Evolutionary conservation across 2,329 filamentous ascomycete species (phyloP), one percentile per base, ranked within the genome.

Genomic region (Arthrocladium fulminans): DNA sequence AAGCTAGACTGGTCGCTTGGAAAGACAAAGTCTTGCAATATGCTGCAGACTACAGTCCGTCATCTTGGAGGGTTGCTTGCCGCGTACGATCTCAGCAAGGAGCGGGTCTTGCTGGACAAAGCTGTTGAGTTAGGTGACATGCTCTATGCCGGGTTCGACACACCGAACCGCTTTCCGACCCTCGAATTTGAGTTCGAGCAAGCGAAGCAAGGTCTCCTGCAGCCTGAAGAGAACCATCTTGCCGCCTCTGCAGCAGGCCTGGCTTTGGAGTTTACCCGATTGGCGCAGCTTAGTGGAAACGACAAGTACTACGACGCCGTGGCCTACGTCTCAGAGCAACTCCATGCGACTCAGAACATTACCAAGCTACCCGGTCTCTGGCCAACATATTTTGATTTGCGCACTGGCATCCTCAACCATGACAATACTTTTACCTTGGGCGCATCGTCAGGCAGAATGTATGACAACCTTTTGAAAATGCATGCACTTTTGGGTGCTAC

Each of bases 401-500:
- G 30, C 22, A 37, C 34, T 24, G 22, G 15, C 13, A 29, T 32
- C 22, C 53, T 54, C 15, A 51, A 51, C 13, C 49, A 55, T 4
- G 55, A 60, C 30, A 52, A 57, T 30, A 61, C 65, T 13, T 80
- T 73, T 56, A 73, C 73, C 0, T 65, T 79, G 50, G 75, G 76
- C 10, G 73, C 68, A 12, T 71, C 73, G 66, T 68, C 71, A 2
- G 75, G 78, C 59, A 75, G 73, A 3, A 61, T 74, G 0, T 79
- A 79, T 56, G 76, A 78, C 54, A 77, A 77, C 51, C 60, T 80
- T 12, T 72, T 74, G 0, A 78, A 80, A 61, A 71, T 88, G 69
- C 89, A 7, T 75, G 6, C 25, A 17, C 20, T 94, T 2, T 75
- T 94, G 1, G 86, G 86, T 48, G 88, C 87, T 1, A 71, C 80